Evolutionary conservation across 2,329 filamentous ascomycete species (phyloP).

Genomic region (Hypoxylon sp.): DNA sequence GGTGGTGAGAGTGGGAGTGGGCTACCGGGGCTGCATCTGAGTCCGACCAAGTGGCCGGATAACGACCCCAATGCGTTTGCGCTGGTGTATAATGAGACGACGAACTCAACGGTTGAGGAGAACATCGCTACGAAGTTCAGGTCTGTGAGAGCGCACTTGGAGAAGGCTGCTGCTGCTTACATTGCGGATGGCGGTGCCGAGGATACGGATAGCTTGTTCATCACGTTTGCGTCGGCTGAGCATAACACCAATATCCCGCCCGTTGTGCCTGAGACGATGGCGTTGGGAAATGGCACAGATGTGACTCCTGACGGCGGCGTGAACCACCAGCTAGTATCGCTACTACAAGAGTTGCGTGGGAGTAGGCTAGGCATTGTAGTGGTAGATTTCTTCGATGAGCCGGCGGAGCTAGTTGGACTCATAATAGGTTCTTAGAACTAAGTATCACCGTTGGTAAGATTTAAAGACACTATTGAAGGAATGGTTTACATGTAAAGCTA

Average conservation of each 20-base stretch:
- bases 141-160: slow-evolving; percentile 59
- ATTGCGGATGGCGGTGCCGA: not conserved
- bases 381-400: slow-evolving; percentile 66
- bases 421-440: slow-evolving; percentile 55
- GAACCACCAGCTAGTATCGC: slow-evolving; percentile 60
- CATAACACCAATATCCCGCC: slow-evolving; percentile 58
- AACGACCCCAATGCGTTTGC: slow-evolving; percentile 58
- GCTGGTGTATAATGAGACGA: slow-evolving; percentile 59
- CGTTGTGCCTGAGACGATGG: slow-evolving; percentile 62
- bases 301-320: slow-evolving; percentile 60
- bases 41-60: slow-evolving; percentile 61
- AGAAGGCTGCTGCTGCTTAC: slow-evolving; percentile 54
- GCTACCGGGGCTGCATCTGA: slow-evolving; percentile 65
- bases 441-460: no score
- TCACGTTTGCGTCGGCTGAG: slow-evolving; percentile 64
- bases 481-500: no score
- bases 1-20: not conserved
- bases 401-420: slow-evolving; percentile 58
- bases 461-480: no score
- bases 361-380: slow-evolving; percentile 67
- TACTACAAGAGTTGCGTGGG: slow-evolving; percentile 57
- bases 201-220: slow-evolving; percentile 59
- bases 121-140: slow-evolving; percentile 64
- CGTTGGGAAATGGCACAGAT: slow-evolving; percentile 58
- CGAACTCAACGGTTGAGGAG: slow-evolving; percentile 51